Base-by-base conservation (phyloP, 441 rosid genomes). In the Erodium chrysanthum region DNA sequence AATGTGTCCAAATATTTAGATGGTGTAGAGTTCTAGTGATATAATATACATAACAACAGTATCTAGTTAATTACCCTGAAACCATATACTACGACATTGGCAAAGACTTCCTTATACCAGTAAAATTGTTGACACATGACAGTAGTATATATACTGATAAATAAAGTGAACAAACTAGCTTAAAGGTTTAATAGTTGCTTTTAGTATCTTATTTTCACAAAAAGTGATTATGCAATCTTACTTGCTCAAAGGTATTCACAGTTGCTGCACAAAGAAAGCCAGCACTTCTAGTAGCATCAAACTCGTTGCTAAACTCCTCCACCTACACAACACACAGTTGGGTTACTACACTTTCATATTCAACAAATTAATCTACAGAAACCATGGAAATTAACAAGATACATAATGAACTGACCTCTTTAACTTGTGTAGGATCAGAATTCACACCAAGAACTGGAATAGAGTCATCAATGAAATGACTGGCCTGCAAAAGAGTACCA, bases 401-500 rank as follows among this genome's bases (percentile, higher is more conserved):
- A 60, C 62, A 21, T 65, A 22, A 65, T 31, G 46, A 74, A 73
- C 74, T 48, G 66, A 90, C 97, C 89, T 93, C 98, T 46, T 85
- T 81, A 66, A 80, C 73, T 75, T 76, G 80, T 6, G 97, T 90
- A 48, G 98, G 98, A 63, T 93, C 98, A 66, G 98, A 93, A 77
- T 91, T 93, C 59, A 91, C 90, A 48, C 96, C 98, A 0, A 89
- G 73, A 75, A 89, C 83, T 0, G 97, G 97, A 74, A 84, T 74
- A 12, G 92, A 81, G 67, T 84, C 90, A 74, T 88, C 91, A 66
- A 93, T 70, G 67, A 86, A 88, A 83, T 93, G 98, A 69, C 97
- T 85, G 59, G 98, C 96, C 71, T 86, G 96, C 85, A 93, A 79
- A 48, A 93, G 95, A 7, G 98, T 91, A 62, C 98, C 98, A 56